Evolutionary conservation across 2,329 filamentous ascomycete genomes (phyloP).

Genomic region (Cladosporium sp.): DNA sequence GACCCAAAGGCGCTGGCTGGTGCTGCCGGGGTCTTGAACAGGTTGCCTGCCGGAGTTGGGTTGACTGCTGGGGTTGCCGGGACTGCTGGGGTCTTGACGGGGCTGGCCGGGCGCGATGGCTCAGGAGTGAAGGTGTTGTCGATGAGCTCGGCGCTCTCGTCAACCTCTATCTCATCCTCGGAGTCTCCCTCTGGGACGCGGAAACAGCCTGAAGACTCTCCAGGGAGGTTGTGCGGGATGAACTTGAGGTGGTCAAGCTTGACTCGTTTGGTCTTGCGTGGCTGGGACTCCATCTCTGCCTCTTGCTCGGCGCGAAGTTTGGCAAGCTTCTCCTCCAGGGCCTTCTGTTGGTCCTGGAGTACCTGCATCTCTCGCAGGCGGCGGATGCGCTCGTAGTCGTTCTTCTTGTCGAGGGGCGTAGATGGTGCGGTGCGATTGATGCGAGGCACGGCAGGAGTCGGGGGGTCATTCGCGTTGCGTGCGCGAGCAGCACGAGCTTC

Average conservation of each 20-base stretch:
- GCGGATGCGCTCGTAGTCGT: constrained; percentile 25
- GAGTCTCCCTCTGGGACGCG: constrained; percentile 27
- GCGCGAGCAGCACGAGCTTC: constrained; percentile 6
- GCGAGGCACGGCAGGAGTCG: constrained; percentile 12
- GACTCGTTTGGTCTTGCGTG: constrained; percentile 26
- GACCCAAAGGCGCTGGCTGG: no score
- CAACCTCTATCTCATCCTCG: constrained; percentile 33
- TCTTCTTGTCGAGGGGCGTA: constrained; percentile 20
- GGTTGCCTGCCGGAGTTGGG: neutral
- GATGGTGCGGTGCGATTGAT: constrained; percentile 15
- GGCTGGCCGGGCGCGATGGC: constrained; percentile 1
- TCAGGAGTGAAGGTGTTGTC: neutral
- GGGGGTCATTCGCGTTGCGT: constrained; percentile 3
- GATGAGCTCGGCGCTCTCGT: constrained; percentile 17
- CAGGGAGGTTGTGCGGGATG: constrained; percentile 29
- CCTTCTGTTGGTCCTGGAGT: constrained; percentile 20
- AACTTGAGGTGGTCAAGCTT: constrained; percentile 27
- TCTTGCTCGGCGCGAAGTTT: constrained; percentile 20
- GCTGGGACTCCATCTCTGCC: constrained; percentile 16
- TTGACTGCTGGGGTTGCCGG: neutral
- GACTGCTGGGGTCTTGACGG: neutral
- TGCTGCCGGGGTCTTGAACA: no score
- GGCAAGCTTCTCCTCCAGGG: constrained; percentile 20
- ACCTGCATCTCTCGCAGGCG: constrained; percentile 22
- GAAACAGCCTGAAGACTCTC: constrained; percentile 27